Conservation (phyloP, 768 basidiomycete genomes). For the Tricholoma bakamatsutake region DNA sequence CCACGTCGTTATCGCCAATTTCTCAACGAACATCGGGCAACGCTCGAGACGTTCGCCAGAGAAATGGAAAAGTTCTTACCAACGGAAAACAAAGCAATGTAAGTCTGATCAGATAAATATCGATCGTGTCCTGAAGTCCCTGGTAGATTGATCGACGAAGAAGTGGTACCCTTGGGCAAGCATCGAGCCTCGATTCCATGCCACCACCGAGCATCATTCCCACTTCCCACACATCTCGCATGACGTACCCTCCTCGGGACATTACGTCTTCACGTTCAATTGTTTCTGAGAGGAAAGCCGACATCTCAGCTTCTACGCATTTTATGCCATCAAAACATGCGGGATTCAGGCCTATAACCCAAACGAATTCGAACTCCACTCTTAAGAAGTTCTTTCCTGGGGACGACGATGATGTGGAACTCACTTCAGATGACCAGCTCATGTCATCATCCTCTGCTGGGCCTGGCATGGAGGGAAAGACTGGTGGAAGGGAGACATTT, state of each 20-base stretch:
- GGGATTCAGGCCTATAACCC: constrained; percentile 66
- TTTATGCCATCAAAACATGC: constrained; percentile 31
- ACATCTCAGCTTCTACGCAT: constrained; percentile 14
- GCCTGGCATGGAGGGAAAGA: constrained; percentile 1
- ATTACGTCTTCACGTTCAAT: background rate
- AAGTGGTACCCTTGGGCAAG: constrained; percentile 4
- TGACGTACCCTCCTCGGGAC: constrained; percentile 7
- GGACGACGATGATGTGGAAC: constrained; percentile 67
- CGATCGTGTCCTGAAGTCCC: background rate
- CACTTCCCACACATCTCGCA: constrained; percentile 9
- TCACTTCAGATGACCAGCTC: constrained; percentile 16
- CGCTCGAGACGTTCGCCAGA: constrained; percentile 20
- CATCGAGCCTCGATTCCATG: constrained; percentile 19
- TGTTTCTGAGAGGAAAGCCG: constrained; percentile 7
- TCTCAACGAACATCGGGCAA: constrained; percentile 4
- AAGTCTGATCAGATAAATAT: constrained; percentile 9
- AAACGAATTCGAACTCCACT: constrained; percentile 43
- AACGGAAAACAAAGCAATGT: constrained; percentile 33
- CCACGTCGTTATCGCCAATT: constrained; percentile 31
- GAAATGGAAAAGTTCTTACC: constrained; percentile 28
- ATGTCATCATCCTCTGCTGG: constrained; percentile 1
- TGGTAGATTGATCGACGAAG: constrained; percentile 13
- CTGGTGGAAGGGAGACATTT: background rate
- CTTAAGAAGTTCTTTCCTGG: constrained; percentile 80
- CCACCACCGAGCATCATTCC: constrained; percentile 24